These are phyloP conservation scores for Pseudogymnoascus sp. DNA, from an alignment of 2,329 filamentous ascomycete species.

Conservation along the genomic window DNA sequence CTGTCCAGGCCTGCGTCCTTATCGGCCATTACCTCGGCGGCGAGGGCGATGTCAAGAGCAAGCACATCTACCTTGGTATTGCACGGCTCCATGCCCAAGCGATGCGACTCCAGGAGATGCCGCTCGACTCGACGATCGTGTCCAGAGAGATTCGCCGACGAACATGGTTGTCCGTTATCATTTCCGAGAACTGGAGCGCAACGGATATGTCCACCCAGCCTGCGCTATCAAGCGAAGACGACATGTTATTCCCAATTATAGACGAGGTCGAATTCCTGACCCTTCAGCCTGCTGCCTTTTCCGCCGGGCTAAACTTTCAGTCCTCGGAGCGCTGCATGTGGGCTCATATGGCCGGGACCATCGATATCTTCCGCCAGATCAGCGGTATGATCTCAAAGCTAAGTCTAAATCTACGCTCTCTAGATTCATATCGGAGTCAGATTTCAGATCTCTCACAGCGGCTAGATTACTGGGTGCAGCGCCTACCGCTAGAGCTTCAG, in stretches of 20 bases:
- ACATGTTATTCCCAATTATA: slow-evolving; percentile 9
- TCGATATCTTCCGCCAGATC: slow-evolving; percentile 13
- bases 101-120: slow-evolving; percentile 13
- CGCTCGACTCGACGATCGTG: slow-evolving; percentile 7
- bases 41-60: slow-evolving; percentile 13
- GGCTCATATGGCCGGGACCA: slow-evolving; percentile 16
- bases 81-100: slow-evolving; percentile 14
- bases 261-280: slow-evolving; percentile 15
- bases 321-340: slow-evolving; percentile 12
- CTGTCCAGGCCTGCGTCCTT: slow-evolving; percentile 13
- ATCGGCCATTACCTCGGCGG: slow-evolving; percentile 14
- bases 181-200: slow-evolving; percentile 16
- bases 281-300: not conserved
- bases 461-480: slow-evolving; percentile 29
- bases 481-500: slow-evolving; percentile 28
- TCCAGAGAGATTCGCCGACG: slow-evolving; percentile 11
- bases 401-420: not conserved
- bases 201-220: slow-evolving; percentile 14
- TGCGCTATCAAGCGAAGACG: slow-evolving; percentile 3
- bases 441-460: slow-evolving; percentile 22
- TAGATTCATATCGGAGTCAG: not conserved
- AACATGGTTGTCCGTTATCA: slow-evolving; percentile 14
- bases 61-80: slow-evolving; percentile 15
- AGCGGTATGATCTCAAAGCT: slow-evolving; percentile 10
- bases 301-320: not conserved